These are phyloP conservation scores for Ceratocystis diversiconidia DNA, from an alignment of 2,329 filamentous ascomycete genomes.

Conservation along the genomic window DNA sequence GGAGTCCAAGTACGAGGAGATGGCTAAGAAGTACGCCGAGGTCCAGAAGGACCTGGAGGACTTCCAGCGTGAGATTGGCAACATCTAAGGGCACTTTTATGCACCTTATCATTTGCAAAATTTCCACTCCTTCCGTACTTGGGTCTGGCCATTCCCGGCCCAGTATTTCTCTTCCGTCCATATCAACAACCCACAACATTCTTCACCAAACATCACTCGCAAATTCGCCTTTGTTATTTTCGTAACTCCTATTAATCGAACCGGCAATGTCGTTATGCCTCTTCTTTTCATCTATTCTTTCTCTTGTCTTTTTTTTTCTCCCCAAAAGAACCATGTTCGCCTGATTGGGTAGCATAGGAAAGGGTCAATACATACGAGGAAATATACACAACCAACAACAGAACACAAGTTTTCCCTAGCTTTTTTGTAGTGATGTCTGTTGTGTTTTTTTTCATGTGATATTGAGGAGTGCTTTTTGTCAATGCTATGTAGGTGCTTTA, in stretches of 20 bases:
- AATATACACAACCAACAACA: slow-evolving; percentile 8
- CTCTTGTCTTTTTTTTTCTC: not conserved
- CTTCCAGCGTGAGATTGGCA: slow-evolving; percentile 81
- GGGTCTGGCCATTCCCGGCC: not conserved
- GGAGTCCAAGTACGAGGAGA: slow-evolving; percentile 97
- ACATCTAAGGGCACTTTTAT: slow-evolving; percentile 49
- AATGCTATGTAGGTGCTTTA: too few relatives aligned
- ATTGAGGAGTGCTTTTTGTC: too few relatives aligned
- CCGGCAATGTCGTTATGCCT: slow-evolving; percentile 1
- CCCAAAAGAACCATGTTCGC: slow-evolving; percentile 3
- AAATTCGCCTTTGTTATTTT: slow-evolving; percentile 1
- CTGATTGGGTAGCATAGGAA: slow-evolving; percentile 3
- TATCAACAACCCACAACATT: not conserved
- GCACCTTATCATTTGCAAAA: slow-evolving; percentile 5
- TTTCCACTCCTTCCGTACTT: slow-evolving; percentile 11
- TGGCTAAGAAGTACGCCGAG: slow-evolving; percentile 72
- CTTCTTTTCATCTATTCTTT: slow-evolving; percentile 8
- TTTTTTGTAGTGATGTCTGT: too few relatives aligned
- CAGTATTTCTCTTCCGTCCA: not conserved
- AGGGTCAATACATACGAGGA: slow-evolving; percentile 4
- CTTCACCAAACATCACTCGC: not conserved
- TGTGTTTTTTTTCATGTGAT: too few relatives aligned
- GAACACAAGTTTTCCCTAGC: not conserved
- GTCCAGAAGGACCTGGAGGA: slow-evolving; percentile 85
- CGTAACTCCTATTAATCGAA: slow-evolving; percentile 5